Evolutionary conservation across 2,329 filamentous ascomycete species (phyloP).

Genomic region (Cladosporium oxysporum): DNA sequence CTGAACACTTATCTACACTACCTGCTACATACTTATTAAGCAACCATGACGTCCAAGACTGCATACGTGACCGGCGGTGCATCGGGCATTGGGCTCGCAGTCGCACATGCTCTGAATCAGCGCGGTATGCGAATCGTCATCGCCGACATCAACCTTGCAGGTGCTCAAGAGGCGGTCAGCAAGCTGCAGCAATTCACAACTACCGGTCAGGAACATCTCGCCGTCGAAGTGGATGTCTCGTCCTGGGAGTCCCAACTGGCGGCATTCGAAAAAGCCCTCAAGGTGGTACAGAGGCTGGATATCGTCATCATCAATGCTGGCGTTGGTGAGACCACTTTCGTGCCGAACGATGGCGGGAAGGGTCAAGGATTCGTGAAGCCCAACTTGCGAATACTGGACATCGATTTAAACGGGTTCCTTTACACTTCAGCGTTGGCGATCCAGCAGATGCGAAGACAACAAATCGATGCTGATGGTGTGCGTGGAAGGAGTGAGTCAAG

Average conservation of each 20-base stretch:
- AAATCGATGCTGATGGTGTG: constrained; percentile 35
- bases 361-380: constrained; percentile 40
- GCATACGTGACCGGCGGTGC: constrained; percentile 32
- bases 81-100: constrained; percentile 40
- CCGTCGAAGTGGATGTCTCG: constrained; percentile 37
- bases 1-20: neutral
- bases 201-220: constrained; percentile 29
- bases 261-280: constrained; percentile 41
- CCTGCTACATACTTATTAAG: neutral
- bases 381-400: constrained; percentile 42
- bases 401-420: constrained; percentile 46
- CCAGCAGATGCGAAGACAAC: constrained; percentile 48
- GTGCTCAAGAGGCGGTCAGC: constrained; percentile 31
- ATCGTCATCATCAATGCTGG: constrained; percentile 46
- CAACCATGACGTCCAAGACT: constrained; percentile 17
- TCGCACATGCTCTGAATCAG: constrained; percentile 24
- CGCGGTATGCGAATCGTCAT: constrained; percentile 53
- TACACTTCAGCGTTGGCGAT: constrained; percentile 46
- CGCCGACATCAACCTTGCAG: constrained; percentile 41
- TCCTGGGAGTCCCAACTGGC: constrained; percentile 41
- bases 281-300: constrained; percentile 38
- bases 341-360: constrained; percentile 31
- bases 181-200: constrained; percentile 1
- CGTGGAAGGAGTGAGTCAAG: constrained; percentile 43
- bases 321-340: constrained; percentile 43